Evolutionary conservation across 225 moss, liverwort and hornwort genomes (phyloP), one percentile per base, ranked within the genome.

Genomic region (Anthoceros angustus): DNA sequence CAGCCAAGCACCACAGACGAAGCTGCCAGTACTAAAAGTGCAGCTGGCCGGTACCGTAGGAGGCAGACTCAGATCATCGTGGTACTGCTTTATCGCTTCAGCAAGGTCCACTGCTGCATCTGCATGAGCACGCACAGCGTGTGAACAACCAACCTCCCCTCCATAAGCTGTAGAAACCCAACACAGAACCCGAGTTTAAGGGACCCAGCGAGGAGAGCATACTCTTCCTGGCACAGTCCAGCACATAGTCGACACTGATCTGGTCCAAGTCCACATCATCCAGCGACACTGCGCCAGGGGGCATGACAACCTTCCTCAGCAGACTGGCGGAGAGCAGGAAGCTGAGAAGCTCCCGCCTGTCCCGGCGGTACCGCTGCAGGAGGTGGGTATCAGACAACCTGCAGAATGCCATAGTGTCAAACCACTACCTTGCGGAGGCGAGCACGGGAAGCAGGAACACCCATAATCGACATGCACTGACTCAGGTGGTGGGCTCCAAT

Each of bases 231-330:
- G 90, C 94, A 72, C 86, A 90, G 42, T 95, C 88, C 62, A 95
- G 83, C 70, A 95, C 80, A 61, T 86, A 82, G 63, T 95, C 90
- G 77, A 91, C 94, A 73, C 94, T 95, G 75, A 95, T 79, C 73
- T 88, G 86, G 70, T 95, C 94, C 68, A 95, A 73, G 76, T 88
- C 86, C 46, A 95, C 84, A 67, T 95, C 94, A 55, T 91, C 90
- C 62, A 88, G 85, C 18, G 90, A 81, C 9, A 95, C 88, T 43
- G 94, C 94, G 70, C 94, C 94, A 9, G 94, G 94, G 21, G 94
- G 94, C 94, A 95, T 88, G 16, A 95, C 78, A 40, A 95, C 94
- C 80, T 86, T 95, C 85, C 90, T 91, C 62, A 95, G 79, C 77
- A 86, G 76, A 79, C 87, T 90, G 64, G 94, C 84, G 41, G 90